Evolutionary conservation across 345 rosid species (phyloP).

Genomic region (Nasturtium officinale): DNA sequence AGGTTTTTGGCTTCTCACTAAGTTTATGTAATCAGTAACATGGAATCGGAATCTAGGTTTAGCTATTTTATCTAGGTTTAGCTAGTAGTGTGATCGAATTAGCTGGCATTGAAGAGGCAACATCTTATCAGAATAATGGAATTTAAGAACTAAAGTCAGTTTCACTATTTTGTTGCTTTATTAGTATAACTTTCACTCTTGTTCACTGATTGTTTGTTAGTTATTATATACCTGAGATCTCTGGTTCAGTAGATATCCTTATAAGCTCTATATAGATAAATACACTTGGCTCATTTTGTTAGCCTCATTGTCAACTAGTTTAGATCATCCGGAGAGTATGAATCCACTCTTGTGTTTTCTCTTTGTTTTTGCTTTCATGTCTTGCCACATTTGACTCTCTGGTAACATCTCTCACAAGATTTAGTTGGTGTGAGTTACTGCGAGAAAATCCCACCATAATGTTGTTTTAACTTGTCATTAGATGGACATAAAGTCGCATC

Average conservation of each 20-base stretch:
- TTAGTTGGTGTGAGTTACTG: conserved; percentile 4
- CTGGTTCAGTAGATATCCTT: neutral
- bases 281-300: neutral
- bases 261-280: neutral
- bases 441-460: neutral
- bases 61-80: neutral
- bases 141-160: neutral
- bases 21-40: neutral
- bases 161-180: neutral
- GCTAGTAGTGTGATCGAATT: neutral
- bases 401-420: conserved; percentile 17
- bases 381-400: neutral
- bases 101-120: neutral
- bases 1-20: conserved; percentile 48
- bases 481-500: neutral
- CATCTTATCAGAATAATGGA: neutral
- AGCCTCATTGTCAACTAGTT: neutral
- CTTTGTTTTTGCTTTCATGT: neutral
- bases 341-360: neutral
- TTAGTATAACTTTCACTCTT: neutral
- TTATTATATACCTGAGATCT: neutral
- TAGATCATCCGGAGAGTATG: neutral
- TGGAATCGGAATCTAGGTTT: neutral
- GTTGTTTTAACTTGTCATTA: neutral
- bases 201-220: neutral